Evolutionary conservation across 139 green algal genomes (phyloP), one percentile per base, ranked within the genome.

Genomic region (Closterium sp.): DNA sequence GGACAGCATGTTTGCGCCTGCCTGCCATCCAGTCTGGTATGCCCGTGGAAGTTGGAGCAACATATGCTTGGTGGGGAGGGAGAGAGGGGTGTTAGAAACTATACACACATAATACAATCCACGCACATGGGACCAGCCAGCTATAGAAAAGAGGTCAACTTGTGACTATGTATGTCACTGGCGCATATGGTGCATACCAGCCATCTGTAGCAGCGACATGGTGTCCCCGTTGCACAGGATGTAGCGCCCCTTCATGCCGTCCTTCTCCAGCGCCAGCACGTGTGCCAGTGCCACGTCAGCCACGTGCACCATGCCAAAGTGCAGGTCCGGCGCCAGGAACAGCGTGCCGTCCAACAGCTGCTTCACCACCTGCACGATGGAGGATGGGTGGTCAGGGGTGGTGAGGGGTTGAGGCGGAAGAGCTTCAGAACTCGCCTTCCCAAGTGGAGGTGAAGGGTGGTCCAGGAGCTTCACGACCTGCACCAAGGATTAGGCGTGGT

Each of bases 261-360:
- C 31, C 17, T 89, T 62, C 87, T 89, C 87, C 24, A 89, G 87
- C n/a, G 28, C 87, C 28, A n/a, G 31, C 31, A 89, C 87, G 32
- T 89, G 87, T 28, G 87, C 87, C 29, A 31, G n/a, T 28, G 87
- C 87, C 28, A 62, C 87, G 87, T 89, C 87, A 31, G n/a, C 31
- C 32, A 89, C 87, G 87, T 89, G n/a, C 87, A 89, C 87, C 1
- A 89, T n/a, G 24, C 28, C 28, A n/a, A 34, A 62, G 31, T 89
- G 31, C 31, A 89, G 31, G 3, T 89, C 31, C 1, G 87, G 87
- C 0, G 87, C 87, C 87, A 89, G 29, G 87, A 31, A 31, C n/a
- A 89, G 28, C 9, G n/a, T 89, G 87, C 87, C 87, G 30, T 89
- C 32, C 17, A 89, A 9, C 17, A 89, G 87, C 87, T 89, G 87